Percentiles rank a stretch among this genome's conserved stretches.
Conservation (phyloP, 2,329 filamentous ascomycete genomes). For the Apiospora koreana region DNA sequence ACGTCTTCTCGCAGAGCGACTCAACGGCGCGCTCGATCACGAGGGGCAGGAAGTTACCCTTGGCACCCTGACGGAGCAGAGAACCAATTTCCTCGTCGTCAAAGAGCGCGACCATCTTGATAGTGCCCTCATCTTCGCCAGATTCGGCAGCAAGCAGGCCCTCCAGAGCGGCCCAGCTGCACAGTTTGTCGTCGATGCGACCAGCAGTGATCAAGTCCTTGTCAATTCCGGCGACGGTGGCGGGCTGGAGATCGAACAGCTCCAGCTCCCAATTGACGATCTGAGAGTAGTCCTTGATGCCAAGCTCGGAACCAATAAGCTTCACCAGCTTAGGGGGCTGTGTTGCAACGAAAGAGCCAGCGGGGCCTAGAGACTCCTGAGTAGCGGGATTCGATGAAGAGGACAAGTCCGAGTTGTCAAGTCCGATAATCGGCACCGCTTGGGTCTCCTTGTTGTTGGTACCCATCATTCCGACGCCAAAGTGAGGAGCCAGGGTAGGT, state of each 20-base stretch:
- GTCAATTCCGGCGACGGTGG: slow-evolving; percentile 79
- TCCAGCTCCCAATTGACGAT: slow-evolving; percentile 98
- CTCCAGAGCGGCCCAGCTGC: slow-evolving; percentile 88
- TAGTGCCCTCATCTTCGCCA: slow-evolving; percentile 60
- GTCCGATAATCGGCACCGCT: slow-evolving; percentile 89
- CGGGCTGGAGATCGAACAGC: slow-evolving; percentile 87
- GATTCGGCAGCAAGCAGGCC: slow-evolving; percentile 72
- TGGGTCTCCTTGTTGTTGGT: slow-evolving; percentile 83
- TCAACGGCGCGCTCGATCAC: slow-evolving; percentile 82
- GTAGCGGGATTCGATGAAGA: slow-evolving; percentile 33
- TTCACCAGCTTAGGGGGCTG: slow-evolving; percentile 86
- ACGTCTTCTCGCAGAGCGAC: slow-evolving; percentile 45
- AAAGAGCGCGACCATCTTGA: slow-evolving; percentile 92
- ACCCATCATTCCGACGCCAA: slow-evolving; percentile 73
- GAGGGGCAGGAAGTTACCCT: slow-evolving; percentile 82
- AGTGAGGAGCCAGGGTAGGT: slow-evolving; percentile 90
- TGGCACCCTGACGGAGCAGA: slow-evolving; percentile 84
- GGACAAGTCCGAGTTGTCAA: slow-evolving; percentile 69
- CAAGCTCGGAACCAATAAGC: slow-evolving; percentile 78
- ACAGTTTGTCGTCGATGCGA: slow-evolving; percentile 96
- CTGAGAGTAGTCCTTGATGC: slow-evolving; percentile 67
- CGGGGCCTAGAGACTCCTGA: slow-evolving; percentile 55
- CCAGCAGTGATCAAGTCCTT: slow-evolving; percentile 94
- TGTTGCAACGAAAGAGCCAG: slow-evolving; percentile 74
- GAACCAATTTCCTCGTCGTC: slow-evolving; percentile 97